Conservation (phyloP, 176 grass and related monocot genomes). For the Triticum urartu region DNA sequence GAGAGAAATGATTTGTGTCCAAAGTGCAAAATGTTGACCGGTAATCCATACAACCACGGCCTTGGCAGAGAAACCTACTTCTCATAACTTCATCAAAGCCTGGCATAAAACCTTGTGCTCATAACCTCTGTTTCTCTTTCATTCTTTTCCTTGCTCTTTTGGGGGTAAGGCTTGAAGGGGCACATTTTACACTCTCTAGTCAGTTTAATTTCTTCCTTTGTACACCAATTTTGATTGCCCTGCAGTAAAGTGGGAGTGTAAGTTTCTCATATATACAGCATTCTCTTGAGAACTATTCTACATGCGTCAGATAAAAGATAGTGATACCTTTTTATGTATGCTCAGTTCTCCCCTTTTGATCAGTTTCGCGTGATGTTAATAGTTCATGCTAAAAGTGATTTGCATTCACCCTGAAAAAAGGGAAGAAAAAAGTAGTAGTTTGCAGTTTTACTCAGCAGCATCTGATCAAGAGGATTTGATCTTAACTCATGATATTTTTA, state of each 20-base stretch:
- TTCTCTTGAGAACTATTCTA: neutral
- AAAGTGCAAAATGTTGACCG: neutral
- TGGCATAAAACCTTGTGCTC: too few relatives aligned
- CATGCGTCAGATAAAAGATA: constrained; percentile 1
- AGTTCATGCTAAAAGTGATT: neutral
- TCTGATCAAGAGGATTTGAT: neutral
- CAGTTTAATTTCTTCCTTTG: neutral
- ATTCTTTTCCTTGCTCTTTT: constrained; percentile 6
- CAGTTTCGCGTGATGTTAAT: neutral
- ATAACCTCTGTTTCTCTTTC: neutral
- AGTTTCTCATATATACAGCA: neutral
- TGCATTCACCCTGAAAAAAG: neutral
- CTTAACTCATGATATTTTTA: neutral
- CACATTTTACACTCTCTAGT: neutral
- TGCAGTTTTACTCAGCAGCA: neutral
- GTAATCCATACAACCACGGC: neutral
- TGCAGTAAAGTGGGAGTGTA: constrained; percentile 5
- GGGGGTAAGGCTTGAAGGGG: neutral
- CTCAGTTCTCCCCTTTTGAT: neutral
- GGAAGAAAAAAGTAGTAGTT: neutral
- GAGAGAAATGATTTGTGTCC: neutral
- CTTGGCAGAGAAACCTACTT: neutral
- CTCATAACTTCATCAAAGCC: constrained; percentile 13
- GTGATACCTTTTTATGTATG: neutral
- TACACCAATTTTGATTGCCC: neutral